These are phyloP conservation scores for Paramyrothecium sp. DNA, from an alignment of 2,329 filamentous ascomycete genomes.

Conservation along the genomic window DNA sequence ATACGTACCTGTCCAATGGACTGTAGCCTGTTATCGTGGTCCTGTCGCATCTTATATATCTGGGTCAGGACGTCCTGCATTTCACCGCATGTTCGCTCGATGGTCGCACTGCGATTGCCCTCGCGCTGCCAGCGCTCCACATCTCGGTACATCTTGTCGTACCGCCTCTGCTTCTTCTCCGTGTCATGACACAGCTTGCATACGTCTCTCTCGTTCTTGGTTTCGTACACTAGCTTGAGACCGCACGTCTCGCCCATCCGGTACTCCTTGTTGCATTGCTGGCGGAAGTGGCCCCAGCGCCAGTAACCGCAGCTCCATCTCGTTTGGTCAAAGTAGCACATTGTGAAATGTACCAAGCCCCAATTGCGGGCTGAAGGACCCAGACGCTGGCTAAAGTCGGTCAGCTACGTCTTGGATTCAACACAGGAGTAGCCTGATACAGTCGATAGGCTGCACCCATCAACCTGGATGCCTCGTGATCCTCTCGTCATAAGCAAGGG, in stretches of 20 bases:
- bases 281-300: conserved; percentile 91
- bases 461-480: too few species aligned
- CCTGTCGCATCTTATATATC: conserved; percentile 45
- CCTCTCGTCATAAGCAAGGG: too few species aligned
- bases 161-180: conserved; percentile 76
- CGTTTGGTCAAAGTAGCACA: conserved; percentile 97
- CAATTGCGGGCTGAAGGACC: neutral
- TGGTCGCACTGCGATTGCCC: conserved; percentile 70
- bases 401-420: too few species aligned
- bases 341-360: conserved; percentile 36
- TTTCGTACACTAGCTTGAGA: conserved; percentile 82
- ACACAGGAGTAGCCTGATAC: too few species aligned
- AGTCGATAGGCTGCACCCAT: too few species aligned
- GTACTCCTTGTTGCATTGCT: conserved; percentile 93
- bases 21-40: conserved; percentile 34
- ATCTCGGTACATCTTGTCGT: conserved; percentile 71
- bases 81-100: conserved; percentile 68
- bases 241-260: conserved; percentile 96
- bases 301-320: conserved; percentile 84
- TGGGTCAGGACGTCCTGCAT: conserved; percentile 65
- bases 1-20: conserved; percentile 33
- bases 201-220: conserved; percentile 58
- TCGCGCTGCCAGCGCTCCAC: conserved; percentile 76
- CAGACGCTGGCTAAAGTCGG: neutral
- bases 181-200: conserved; percentile 90